A percentile compares a stretch with the other conserved stretches of the same genome.
These are phyloP conservation scores for Barnettozyma populi DNA, from an alignment of 805 yeast species.

Conservation along the genomic window DNA sequence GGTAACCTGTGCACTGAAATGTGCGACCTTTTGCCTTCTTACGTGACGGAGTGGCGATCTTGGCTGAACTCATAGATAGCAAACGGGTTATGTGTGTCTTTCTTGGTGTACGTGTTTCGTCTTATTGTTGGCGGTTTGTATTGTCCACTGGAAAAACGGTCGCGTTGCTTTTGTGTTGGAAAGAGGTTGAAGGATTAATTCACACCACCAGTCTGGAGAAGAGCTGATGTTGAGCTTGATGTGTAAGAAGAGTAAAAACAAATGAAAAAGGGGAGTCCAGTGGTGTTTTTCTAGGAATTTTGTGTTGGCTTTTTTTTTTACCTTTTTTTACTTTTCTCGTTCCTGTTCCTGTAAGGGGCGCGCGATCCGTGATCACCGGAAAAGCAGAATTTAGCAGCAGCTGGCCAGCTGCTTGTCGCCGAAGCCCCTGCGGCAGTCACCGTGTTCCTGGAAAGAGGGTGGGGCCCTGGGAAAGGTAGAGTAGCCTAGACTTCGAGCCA, in stretches of 20 bases:
- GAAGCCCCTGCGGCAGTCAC: too few relatives aligned
- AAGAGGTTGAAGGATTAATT: neutral
- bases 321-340: neutral
- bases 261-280: neutral
- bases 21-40: slow-evolving; percentile 54
- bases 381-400: neutral
- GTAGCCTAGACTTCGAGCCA: too few relatives aligned
- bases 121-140: neutral
- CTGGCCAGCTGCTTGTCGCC: too few relatives aligned
- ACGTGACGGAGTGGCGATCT: neutral
- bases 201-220: neutral
- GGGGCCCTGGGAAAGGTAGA: too few relatives aligned
- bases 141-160: neutral
- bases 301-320: too few relatives aligned
- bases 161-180: neutral
- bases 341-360: neutral
- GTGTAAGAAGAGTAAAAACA: too few relatives aligned
- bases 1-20: slow-evolving; percentile 82
- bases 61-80: neutral
- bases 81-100: neutral
- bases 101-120: neutral
- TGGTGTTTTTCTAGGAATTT: too few relatives aligned
- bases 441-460: too few relatives aligned
- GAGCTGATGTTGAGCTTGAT: too few relatives aligned
- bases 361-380: neutral